These are phyloP conservation scores for Pharnaceum exiguum DNA, from an alignment of 148 eudicot genomes.

Conservation along the genomic window DNA sequence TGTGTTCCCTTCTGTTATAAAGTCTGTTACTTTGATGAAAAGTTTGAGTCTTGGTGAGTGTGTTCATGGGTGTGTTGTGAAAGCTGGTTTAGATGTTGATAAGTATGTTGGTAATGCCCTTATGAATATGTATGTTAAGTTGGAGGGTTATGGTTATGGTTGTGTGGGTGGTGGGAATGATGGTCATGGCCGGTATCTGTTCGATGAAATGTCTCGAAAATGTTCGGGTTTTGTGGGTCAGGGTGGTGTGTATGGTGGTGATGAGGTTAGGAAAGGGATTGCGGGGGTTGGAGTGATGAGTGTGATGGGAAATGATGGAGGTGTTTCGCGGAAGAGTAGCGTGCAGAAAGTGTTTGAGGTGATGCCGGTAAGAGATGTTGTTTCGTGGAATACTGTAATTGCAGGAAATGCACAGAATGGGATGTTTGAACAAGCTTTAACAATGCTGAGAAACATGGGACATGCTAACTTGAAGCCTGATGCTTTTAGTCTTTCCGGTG, in stretches of 20 bases:
- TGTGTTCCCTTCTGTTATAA: constrained; percentile 70
- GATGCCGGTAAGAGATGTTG: constrained; percentile 56
- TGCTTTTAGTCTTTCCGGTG: constrained; percentile 60
- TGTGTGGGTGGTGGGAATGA: too few species aligned
- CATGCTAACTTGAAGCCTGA: constrained; percentile 44
- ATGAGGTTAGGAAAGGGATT: constrained; percentile 7
- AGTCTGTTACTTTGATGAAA: constrained; percentile 56
- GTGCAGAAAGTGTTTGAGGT: constrained; percentile 67
- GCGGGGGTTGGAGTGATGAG: constrained; percentile 7
- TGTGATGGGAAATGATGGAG: neutral
- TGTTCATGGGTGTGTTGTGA: constrained; percentile 52
- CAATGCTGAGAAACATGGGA: constrained; percentile 54
- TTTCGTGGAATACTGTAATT: constrained; percentile 81
- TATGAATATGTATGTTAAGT: constrained; percentile 77
- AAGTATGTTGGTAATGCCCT: constrained; percentile 71
- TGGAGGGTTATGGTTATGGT: constrained; percentile 38
- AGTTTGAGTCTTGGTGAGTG: constrained; percentile 54
- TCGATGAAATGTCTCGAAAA: constrained; percentile 43
- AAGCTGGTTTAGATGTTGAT: constrained; percentile 58
- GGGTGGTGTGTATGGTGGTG: neutral
- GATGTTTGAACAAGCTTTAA: constrained; percentile 50
- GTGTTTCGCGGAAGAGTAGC: constrained; percentile 19
- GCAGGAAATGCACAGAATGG: constrained; percentile 68
- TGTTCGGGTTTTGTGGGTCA: neutral
- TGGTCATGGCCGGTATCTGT: constrained; percentile 25